A percentile compares a stretch with the other conserved stretches of the same genome.
Evolutionary conservation across 1,139 yeast species (phyloP).

Genomic region (Nematodospora anomalae): DNA sequence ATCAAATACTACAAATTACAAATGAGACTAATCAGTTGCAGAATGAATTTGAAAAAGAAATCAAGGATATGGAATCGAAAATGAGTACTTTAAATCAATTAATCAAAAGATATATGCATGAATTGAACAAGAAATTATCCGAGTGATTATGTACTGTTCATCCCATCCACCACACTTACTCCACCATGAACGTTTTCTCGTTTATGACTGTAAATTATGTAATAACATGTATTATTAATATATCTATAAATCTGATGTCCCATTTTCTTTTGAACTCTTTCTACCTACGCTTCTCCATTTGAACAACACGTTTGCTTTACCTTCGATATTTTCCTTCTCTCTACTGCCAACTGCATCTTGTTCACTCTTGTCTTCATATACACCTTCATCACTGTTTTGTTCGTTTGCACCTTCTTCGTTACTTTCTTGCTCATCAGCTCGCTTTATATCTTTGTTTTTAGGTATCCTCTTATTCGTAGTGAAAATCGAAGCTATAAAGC

Average conservation of each 20-base stretch:
- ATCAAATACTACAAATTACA: constrained; percentile 49
- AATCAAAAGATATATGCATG: constrained; percentile 33
- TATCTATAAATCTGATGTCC: background rate
- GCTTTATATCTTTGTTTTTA: constrained; percentile 25
- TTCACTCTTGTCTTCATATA: constrained; percentile 2
- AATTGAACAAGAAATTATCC: constrained; percentile 15
- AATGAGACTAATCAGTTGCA: constrained; percentile 43
- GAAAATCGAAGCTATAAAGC: constrained; percentile 31
- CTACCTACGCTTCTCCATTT: too few species aligned
- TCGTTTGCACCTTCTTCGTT: constrained; percentile 10
- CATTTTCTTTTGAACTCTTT: background rate
- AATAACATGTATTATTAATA: background rate
- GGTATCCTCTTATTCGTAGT: constrained; percentile 45
- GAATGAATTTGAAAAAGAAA: constrained; percentile 53
- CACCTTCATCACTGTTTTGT: constrained; percentile 2
- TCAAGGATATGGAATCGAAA: constrained; percentile 53
- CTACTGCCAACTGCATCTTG: too few species aligned
- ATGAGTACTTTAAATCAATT: constrained; percentile 56
- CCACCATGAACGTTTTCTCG: too few species aligned
- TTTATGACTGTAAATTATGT: background rate
- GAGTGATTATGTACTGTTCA: too few species aligned
- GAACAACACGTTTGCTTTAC: too few species aligned
- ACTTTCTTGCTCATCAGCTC: constrained; percentile 17
- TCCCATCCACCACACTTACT: background rate
- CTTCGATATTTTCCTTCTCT: too few species aligned